Evolutionary conservation across 495 filamentous ascomycete genomes (phyloP), one percentile per base, ranked within the genome.

Genomic region (Annulohypoxylon nitens): DNA sequence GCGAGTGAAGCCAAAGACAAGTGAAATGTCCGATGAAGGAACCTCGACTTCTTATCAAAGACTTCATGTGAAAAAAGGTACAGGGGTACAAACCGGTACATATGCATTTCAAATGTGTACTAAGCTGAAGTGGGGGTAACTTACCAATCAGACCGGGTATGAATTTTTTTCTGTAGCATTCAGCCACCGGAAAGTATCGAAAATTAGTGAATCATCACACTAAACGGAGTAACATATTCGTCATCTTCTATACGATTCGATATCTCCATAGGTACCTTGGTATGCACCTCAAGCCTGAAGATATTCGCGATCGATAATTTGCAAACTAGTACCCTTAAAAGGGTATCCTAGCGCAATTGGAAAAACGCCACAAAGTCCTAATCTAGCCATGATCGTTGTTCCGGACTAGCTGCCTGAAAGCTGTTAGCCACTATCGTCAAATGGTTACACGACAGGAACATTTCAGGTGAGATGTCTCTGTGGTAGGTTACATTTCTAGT

Each of bases 121-220:
- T 74, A 74, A 74, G 71, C 71, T 53, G 54, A 66, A 69, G 71
- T 70, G 71, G 66, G 39, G 61, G 20, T 70, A 39, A 70, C 71
- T 74, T 74, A 74, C 67, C 66, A 74, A 74, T 74, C 71, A 70
- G 59, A 7, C 30, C 4, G 4, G 7, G 9, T 3, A 9, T 39
- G 36, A 39, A 10, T 39, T 39, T 39, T 20, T 65, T 48, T 43
- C 37, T 69, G 51, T 51, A 34, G 23, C 50, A 74, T 74, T 66
- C 66, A 69, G 61, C 71, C 65, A 58, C 26, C 57, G 8, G 33
- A 4, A n/a, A 16, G 25, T 55, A 57, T 37, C 8, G 53, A 34
- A 14, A 20, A 18, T 26, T 55, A 14, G 60, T 36, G 18, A 64
- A 64, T 64, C 48, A 26, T 67, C 55, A 55, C 61, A 66, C 61